Conservation (phyloP, 495 filamentous ascomycete species). For the Chlorociboria aeruginascens region DNA sequence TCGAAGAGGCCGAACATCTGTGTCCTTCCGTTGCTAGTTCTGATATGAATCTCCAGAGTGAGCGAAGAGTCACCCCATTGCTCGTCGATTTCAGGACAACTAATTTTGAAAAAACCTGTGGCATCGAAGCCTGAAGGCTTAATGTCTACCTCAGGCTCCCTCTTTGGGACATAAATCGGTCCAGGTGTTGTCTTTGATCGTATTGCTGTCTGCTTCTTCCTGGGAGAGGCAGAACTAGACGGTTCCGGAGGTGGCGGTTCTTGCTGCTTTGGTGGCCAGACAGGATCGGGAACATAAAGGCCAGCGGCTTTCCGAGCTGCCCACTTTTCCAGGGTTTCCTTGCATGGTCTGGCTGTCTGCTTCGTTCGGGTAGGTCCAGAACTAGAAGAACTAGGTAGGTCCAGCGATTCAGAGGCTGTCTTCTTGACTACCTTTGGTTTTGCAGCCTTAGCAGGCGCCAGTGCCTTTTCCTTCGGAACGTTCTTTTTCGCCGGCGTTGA, state of each 20-base stretch:
- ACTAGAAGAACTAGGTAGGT: too few species aligned
- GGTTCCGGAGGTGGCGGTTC: too few species aligned
- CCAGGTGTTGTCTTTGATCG: too few species aligned
- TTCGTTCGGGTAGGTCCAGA: neutral
- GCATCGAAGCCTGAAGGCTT: neutral
- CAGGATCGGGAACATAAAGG: too few species aligned
- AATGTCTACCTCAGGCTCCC: neutral
- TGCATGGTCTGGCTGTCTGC: neutral
- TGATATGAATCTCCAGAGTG: neutral
- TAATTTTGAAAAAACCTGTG: conserved; percentile 1
- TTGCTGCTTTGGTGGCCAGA: too few species aligned
- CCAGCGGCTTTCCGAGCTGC: too few species aligned
- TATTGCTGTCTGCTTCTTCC: too few species aligned
- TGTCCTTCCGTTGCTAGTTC: neutral
- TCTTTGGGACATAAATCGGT: too few species aligned
- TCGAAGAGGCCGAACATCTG: neutral
- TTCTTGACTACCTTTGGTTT: neutral
- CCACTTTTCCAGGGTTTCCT: too few species aligned
- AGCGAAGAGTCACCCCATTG: neutral
- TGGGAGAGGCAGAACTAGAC: too few species aligned
- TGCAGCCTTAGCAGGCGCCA: neutral
- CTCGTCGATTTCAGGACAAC: neutral
- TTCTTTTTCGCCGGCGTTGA: neutral
- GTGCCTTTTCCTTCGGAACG: neutral
- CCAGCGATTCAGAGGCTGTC: neutral